These are phyloP conservation scores for Podila epicladia DNA, from an alignment of 192 early-diverging fungal species.

Conservation along the genomic window DNA sequence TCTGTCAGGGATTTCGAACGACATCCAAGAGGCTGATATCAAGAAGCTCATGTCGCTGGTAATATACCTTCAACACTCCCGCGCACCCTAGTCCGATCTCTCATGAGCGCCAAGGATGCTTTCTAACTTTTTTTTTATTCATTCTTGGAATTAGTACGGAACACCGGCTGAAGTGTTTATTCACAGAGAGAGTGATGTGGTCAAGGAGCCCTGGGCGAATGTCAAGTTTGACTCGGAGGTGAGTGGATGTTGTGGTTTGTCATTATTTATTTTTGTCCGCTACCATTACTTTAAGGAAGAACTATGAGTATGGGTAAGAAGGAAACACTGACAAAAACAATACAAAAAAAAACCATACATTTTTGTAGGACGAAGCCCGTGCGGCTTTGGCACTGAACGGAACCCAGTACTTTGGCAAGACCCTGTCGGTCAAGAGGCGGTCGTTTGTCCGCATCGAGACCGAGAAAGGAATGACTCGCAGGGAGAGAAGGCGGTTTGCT, in stretches of 20 bases:
- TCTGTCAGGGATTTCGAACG: conserved; percentile 14
- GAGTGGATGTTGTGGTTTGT: neutral
- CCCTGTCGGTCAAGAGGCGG: conserved; percentile 15
- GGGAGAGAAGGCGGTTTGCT: conserved; percentile 4
- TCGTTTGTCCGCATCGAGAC: conserved; percentile 6
- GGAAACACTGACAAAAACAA: too few relatives aligned
- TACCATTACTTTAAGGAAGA: neutral
- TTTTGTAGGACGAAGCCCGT: conserved; percentile 17
- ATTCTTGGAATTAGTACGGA: conserved; percentile 11
- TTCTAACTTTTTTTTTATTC: neutral
- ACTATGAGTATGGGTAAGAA: too few relatives aligned
- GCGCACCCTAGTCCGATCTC: neutral
- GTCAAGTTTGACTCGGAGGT: conserved; percentile 41
- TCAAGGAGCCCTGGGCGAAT: conserved; percentile 25
- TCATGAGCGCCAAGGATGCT: neutral
- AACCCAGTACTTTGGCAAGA: conserved; percentile 22
- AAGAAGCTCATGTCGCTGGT: conserved; percentile 26
- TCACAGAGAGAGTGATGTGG: neutral
- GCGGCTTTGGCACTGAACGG: conserved; percentile 31
- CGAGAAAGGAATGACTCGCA: neutral
- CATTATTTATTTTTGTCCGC: neutral
- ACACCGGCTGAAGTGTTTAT: conserved; percentile 13
- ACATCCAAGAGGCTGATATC: conserved; percentile 33
- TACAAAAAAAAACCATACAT: too few relatives aligned
- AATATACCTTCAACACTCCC: neutral